Conservation (phyloP, 139 green algal genomes). For the Chlamydomonas urium region DNA sequence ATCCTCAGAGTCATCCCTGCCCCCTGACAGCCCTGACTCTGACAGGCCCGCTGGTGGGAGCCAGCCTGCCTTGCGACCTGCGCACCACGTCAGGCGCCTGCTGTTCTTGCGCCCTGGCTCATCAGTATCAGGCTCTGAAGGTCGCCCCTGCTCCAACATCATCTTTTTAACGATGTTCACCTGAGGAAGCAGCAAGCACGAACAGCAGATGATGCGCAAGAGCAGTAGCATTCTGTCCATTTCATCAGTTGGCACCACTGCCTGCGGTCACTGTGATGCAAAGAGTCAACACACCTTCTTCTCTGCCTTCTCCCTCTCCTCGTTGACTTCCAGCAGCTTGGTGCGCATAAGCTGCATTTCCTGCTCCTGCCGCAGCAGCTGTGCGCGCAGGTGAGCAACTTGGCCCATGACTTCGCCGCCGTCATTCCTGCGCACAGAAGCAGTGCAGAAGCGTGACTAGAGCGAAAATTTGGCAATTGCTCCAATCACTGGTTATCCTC, state of each 20-base stretch:
- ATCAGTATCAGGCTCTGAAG: neutral
- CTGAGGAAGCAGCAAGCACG: too few species aligned
- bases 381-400: conserved; percentile 3
- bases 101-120: too few species aligned
- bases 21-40: neutral
- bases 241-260: too few species aligned
- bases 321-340: conserved; percentile 71
- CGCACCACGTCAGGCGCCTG: conserved; percentile 53
- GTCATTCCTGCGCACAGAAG: too few species aligned
- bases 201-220: too few species aligned
- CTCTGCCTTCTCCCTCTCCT: conserved; percentile 71
- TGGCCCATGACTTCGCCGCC: conserved; percentile 5
- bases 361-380: conserved; percentile 75
- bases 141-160: conserved; percentile 51
- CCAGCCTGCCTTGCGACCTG: conserved; percentile 44
- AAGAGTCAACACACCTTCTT: conserved; percentile 60
- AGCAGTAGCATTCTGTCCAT: too few species aligned
- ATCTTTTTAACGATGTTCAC: too few species aligned
- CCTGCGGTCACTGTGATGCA: too few species aligned
- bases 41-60: conserved; percentile 7
- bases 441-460: too few species aligned
- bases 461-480: too few species aligned
- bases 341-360: conserved; percentile 75
- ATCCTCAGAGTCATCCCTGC: neutral
- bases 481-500: too few species aligned